These are phyloP conservation scores for Epicoccum sorghinum DNA, from an alignment of 2,329 filamentous ascomycete genomes.

Conservation along the genomic window DNA sequence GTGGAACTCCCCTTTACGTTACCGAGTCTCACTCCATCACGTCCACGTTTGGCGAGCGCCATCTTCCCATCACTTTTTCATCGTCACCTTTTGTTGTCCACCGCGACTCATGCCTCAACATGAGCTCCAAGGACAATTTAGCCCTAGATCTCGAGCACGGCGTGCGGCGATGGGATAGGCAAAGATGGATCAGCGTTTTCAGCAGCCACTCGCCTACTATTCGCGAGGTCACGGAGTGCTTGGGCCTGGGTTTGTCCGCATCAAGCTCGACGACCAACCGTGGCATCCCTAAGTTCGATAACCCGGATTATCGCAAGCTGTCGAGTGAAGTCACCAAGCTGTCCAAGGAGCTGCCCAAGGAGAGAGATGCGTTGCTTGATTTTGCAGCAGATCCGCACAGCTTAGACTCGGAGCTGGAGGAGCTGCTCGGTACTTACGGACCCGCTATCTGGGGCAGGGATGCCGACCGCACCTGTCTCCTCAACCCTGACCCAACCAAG, in stretches of 20 bases:
- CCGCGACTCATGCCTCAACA: slow-evolving; percentile 31
- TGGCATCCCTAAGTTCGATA: slow-evolving; percentile 48
- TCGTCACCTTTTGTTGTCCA: slow-evolving; percentile 13
- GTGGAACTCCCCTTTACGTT: slow-evolving; percentile 39
- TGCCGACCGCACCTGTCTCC: slow-evolving; percentile 41
- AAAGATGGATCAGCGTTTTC: slow-evolving; percentile 46
- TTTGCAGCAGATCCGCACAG: slow-evolving; percentile 42
- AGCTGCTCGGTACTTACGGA: slow-evolving; percentile 39
- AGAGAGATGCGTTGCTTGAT: slow-evolving; percentile 46
- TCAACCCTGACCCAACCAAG: slow-evolving; percentile 40
- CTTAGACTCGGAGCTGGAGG: slow-evolving; percentile 42
- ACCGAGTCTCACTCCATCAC: slow-evolving; percentile 30
- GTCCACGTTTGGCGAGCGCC: slow-evolving; percentile 30
- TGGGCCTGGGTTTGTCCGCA: slow-evolving; percentile 43
- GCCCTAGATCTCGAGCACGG: slow-evolving; percentile 39
- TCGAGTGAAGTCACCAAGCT: slow-evolving; percentile 45
- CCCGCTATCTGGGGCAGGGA: slow-evolving; percentile 45
- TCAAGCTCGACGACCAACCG: slow-evolving; percentile 46
- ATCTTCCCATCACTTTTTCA: slow-evolving; percentile 25
- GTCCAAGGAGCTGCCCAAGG: slow-evolving; percentile 45
- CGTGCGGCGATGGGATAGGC: slow-evolving; percentile 43
- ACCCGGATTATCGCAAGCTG: slow-evolving; percentile 45
- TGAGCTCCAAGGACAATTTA: slow-evolving; percentile 41
- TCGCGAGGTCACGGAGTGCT: slow-evolving; percentile 46
- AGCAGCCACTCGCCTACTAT: slow-evolving; percentile 47